phyloP scores from a whole-genome alignment of 202 grass and related monocot species.

The Zizania palustris region DNA sequence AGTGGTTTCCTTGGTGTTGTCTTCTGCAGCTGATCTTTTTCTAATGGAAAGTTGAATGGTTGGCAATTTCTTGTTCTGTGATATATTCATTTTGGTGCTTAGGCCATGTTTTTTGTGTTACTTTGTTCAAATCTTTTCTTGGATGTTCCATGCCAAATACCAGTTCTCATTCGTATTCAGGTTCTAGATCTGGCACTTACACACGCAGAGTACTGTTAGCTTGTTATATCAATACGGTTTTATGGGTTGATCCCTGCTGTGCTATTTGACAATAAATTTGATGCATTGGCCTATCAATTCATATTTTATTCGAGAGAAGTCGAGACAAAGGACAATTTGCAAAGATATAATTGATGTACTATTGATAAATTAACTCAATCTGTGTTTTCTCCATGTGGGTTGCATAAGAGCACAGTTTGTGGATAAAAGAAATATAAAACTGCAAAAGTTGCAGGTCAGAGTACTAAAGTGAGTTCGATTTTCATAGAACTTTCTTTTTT shows the following conservation, averaged over 20 bases:
- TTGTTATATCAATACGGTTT: not conserved
- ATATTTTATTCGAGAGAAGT: not conserved
- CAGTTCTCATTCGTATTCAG: not conserved
- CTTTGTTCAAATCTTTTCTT: not conserved
- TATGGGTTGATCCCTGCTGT: not conserved
- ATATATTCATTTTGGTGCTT: not conserved
- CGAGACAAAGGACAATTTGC: not conserved
- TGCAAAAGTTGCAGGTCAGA: not conserved
- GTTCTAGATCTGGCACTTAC: not conserved
- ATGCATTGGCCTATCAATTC: not conserved
- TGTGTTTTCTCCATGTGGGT: conserved; percentile 35
- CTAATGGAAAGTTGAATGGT: conserved; percentile 14
- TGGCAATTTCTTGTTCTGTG: conserved; percentile 23
- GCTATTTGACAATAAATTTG: conserved; percentile 2
- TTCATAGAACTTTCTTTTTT: not conserved
- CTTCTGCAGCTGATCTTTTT: not conserved
- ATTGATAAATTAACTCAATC: conserved; percentile 15
- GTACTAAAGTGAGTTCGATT: not conserved
- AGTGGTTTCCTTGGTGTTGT: not conserved
- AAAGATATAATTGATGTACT: not conserved
- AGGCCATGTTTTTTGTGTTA: not conserved
- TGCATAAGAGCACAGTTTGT: conserved; percentile 3
- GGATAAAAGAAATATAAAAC: not conserved
- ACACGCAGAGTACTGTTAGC: not conserved
- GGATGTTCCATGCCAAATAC: not conserved